These are phyloP conservation scores for Cerioporus squamosus DNA, from an alignment of 1,284 basidiomycete genomes.

Conservation along the genomic window DNA sequence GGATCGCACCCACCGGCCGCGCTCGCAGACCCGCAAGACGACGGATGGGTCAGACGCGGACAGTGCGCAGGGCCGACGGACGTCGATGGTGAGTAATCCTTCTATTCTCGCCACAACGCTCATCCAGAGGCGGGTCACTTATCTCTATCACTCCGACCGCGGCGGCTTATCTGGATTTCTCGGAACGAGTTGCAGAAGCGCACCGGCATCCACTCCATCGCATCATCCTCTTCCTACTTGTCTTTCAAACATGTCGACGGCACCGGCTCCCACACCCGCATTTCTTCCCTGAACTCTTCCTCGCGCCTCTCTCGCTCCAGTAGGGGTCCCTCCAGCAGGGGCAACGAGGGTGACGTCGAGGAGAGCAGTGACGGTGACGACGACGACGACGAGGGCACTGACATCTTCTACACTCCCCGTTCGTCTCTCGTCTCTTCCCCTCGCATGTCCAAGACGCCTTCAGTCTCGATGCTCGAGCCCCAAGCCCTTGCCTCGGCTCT, in stretches of 20 bases:
- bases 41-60: conserved; percentile 11
- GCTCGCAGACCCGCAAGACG: conserved; percentile 6
- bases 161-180: conserved; percentile 16
- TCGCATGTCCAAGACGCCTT: conserved; percentile 37
- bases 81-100: conserved; percentile 8
- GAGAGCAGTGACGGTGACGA: conserved; percentile 40
- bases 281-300: conserved; percentile 21
- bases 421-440: conserved; percentile 51
- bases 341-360: conserved; percentile 34
- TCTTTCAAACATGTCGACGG: conserved; percentile 22
- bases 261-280: conserved; percentile 12
- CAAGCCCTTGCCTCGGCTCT: conserved; percentile 33
- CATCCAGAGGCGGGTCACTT: too few relatives aligned
- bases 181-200: conserved; percentile 22
- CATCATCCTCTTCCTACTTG: conserved; percentile 29
- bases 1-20: conserved; percentile 4
- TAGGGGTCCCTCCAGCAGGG: conserved; percentile 20
- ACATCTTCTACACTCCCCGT: conserved; percentile 53
- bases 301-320: conserved; percentile 19
- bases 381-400: conserved; percentile 45
- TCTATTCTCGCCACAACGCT: not conserved
- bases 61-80: conserved; percentile 7
- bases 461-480: conserved; percentile 36
- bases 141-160: not conserved
- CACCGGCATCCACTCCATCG: conserved; percentile 31